These are phyloP conservation scores for Knufia fluminis DNA, from an alignment of 2,329 filamentous ascomycete genomes.

Conservation along the genomic window DNA sequence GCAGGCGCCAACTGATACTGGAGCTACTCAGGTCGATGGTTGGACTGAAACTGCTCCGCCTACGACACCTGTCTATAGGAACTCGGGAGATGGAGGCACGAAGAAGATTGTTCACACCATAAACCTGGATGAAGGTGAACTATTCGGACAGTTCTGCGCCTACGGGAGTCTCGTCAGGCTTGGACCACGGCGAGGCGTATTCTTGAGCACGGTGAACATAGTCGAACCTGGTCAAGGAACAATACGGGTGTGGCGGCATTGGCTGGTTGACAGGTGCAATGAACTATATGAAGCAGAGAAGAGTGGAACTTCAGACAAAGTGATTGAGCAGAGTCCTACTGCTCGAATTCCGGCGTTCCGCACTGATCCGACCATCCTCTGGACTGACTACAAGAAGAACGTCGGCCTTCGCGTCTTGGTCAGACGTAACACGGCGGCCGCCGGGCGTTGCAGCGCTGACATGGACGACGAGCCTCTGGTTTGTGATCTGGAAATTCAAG, in stretches of 20 bases:
- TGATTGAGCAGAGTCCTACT: conserved; percentile 16
- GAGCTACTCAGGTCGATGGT: conserved; percentile 30
- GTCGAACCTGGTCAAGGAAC: conserved; percentile 49
- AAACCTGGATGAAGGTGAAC: conserved; percentile 57
- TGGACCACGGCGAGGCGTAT: conserved; percentile 51
- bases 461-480: conserved; percentile 55
- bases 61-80: conserved; percentile 18
- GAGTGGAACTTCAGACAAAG: conserved; percentile 6
- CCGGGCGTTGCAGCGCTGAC: conserved; percentile 10
- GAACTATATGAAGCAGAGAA: conserved; percentile 20
- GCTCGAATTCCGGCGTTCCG: conserved; percentile 14
- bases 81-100: conserved; percentile 22
- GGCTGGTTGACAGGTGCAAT: conserved; percentile 47
- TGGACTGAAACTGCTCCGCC: conserved; percentile 16
- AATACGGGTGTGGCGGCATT: conserved; percentile 62
- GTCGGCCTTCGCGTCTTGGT: conserved; percentile 64
- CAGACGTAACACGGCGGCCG: conserved; percentile 38
- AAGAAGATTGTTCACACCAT: conserved; percentile 50
- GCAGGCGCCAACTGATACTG: conserved; percentile 37
- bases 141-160: conserved; percentile 66
- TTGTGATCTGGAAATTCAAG: conserved; percentile 64
- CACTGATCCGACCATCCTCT: conserved; percentile 44
- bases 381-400: conserved; percentile 55
- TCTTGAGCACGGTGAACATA: conserved; percentile 56
- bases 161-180: conserved; percentile 60